Percentiles rank a stretch among this genome's conserved stretches.
Evolutionary conservation across 2,329 filamentous ascomycete species (phyloP).

Genomic region (Ophiostoma ips): DNA sequence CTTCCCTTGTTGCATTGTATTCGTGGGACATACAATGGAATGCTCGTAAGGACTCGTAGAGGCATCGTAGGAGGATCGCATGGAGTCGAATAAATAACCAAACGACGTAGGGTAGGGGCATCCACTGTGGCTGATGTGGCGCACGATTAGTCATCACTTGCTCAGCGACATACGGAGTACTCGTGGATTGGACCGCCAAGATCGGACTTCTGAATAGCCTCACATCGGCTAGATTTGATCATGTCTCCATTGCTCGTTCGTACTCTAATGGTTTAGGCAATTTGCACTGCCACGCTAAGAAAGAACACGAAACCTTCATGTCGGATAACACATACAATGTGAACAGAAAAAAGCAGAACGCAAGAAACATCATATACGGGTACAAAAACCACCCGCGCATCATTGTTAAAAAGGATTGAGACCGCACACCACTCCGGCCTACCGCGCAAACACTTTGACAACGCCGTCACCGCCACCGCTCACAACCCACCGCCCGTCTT

Average conservation of each 20-base stretch:
- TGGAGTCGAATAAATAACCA: too few species aligned
- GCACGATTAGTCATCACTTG: too few species aligned
- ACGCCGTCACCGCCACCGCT: constrained; percentile 90
- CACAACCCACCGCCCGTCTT: constrained; percentile 87
- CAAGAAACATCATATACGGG: neutral
- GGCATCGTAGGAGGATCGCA: too few species aligned
- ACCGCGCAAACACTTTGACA: constrained; percentile 75
- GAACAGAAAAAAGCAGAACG: neutral
- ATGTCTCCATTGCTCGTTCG: neutral
- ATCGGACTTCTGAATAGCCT: too few species aligned
- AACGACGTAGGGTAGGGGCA: too few species aligned
- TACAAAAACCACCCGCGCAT: neutral
- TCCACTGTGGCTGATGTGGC: too few species aligned
- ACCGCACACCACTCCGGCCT: too few species aligned
- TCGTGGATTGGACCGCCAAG: too few species aligned
- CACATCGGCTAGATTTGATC: too few species aligned
- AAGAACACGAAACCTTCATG: neutral
- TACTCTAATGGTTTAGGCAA: neutral
- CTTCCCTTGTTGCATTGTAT: neutral
- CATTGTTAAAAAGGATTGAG: too few species aligned
- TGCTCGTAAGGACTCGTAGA: neutral
- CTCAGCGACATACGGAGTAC: too few species aligned
- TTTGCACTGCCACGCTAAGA: neutral
- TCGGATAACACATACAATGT: neutral
- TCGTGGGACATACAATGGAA: neutral